phyloP scores from a whole-genome alignment of 2,329 filamentous ascomycete genomes.

The Fusarium sacchari region DNA sequence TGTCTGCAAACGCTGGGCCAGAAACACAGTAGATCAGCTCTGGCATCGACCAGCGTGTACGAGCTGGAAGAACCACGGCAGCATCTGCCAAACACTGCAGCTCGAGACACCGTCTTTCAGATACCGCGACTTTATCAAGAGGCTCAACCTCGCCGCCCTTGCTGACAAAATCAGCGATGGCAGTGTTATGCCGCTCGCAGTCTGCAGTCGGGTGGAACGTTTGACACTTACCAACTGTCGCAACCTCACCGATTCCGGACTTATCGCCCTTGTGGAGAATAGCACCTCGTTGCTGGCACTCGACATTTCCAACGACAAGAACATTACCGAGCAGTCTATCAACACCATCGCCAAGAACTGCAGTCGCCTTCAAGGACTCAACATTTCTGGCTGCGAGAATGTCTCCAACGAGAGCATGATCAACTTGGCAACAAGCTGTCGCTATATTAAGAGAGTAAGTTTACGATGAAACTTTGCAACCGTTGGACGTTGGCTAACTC shows the following conservation, averaged over 20 bases:
- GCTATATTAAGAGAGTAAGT: slow-evolving; percentile 84
- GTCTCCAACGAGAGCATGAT: slow-evolving; percentile 90
- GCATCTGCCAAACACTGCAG: slow-evolving; percentile 81
- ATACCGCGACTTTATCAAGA: slow-evolving; percentile 90
- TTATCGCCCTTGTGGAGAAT: slow-evolving; percentile 80
- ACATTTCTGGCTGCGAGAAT: slow-evolving; percentile 85
- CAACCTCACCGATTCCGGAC: slow-evolving; percentile 83
- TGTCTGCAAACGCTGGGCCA: slow-evolving; percentile 93
- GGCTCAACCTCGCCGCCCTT: slow-evolving; percentile 87
- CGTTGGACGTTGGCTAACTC: slow-evolving; percentile 13
- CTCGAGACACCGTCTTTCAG: slow-evolving; percentile 81
- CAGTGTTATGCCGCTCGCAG: slow-evolving; percentile 81
- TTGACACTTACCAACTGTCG: slow-evolving; percentile 92
- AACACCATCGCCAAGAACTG: slow-evolving; percentile 83
- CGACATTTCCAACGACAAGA: slow-evolving; percentile 86
- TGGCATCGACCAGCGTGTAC: slow-evolving; percentile 96
- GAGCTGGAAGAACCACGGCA: slow-evolving; percentile 82
- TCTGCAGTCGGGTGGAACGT: slow-evolving; percentile 91
- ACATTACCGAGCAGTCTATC: slow-evolving; percentile 85
- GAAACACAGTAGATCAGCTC: slow-evolving; percentile 89
- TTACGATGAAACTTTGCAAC: background rate
- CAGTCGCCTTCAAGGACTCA: slow-evolving; percentile 86
- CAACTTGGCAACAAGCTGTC: slow-evolving; percentile 81
- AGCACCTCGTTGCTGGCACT: slow-evolving; percentile 86
- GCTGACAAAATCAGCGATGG: slow-evolving; percentile 84